Evolutionary conservation across 495 filamentous ascomycete genomes (phyloP), one percentile per base, ranked within the genome.

Genomic region (Podospora comata): DNA sequence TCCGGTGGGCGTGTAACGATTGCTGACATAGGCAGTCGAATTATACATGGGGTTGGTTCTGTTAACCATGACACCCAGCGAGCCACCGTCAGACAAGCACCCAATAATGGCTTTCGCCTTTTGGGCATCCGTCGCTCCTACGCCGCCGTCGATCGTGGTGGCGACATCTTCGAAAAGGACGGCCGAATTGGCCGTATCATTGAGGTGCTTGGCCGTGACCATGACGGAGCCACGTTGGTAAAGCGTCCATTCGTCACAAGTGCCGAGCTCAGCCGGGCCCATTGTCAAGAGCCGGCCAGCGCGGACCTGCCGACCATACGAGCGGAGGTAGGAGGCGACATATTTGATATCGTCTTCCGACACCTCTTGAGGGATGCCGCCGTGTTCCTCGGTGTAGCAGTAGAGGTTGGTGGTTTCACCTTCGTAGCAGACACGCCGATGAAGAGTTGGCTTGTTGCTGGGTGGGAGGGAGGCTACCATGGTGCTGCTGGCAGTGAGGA

Each of bases 221-320:
- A 70, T 13, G 63, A 70, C 68, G 58, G 63, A 66, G 32, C 68
- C 68, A 18, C 61, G 57, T 20, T 16, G 20, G 5, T 64, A 57
- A 15, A 70, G 65, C 56, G 64, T 66, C 68, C 68, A 70, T 27
- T 70, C 68, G 34, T 65, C 68, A 54, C 68, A 70, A 48, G 39
- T 48, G 39, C 39, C 39, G 39, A 48, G 39, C 39, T 48, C 39
- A 11, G 39, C 7, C 39, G 39, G 39, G 6, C 39, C 39, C 39
- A 48, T 48, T 5, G 39, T 48, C 13, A 48, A 48, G 39, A 48
- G 39, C 39, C 39, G 39, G 39, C 39, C 39, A 16, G 39, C 39
- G 15, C 39, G 39, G 5, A 48, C 39, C 39, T 48, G 39, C 13
- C 39, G 39, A 16, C 39, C 39, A 16, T 48, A 48, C 9, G 39